Evolutionary conservation across 768 basidiomycete species (phyloP).

Genomic region (Leccinum obscurum): DNA sequence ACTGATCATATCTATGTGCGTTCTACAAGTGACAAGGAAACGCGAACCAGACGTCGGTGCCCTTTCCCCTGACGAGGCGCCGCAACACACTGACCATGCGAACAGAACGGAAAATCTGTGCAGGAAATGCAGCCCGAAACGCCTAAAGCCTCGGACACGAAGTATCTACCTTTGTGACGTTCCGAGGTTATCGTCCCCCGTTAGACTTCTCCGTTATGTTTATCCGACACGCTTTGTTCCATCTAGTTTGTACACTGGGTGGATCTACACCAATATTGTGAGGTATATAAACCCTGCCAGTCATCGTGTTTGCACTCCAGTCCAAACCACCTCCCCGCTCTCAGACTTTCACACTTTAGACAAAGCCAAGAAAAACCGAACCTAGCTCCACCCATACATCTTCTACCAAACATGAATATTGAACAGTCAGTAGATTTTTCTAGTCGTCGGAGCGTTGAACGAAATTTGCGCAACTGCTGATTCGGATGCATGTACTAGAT

Average conservation of each 20-base stretch:
- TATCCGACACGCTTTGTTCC: background rate
- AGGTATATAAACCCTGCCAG: background rate
- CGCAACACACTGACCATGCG: background rate
- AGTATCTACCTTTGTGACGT: background rate
- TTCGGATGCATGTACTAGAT: conserved; percentile 43
- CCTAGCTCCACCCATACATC: background rate
- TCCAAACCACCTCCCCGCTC: background rate
- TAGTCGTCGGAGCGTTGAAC: background rate
- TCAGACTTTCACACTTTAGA: background rate
- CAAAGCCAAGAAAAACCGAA: background rate
- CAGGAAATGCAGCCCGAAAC: background rate
- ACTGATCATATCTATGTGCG: background rate
- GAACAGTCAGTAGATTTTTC: conserved; percentile 6
- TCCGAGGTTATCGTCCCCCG: background rate
- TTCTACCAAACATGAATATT: conserved; percentile 7
- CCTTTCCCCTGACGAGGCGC: background rate
- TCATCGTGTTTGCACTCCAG: background rate
- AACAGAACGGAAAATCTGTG: background rate
- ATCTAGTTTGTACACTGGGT: background rate
- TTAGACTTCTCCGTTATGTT: background rate
- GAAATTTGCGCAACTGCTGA: background rate
- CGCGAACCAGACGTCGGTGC: background rate
- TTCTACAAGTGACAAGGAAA: background rate
- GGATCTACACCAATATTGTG: background rate
- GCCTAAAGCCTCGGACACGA: background rate